Evolutionary conservation across 331 rosid genomes (phyloP).

Genomic region (Malus hybrid): DNA sequence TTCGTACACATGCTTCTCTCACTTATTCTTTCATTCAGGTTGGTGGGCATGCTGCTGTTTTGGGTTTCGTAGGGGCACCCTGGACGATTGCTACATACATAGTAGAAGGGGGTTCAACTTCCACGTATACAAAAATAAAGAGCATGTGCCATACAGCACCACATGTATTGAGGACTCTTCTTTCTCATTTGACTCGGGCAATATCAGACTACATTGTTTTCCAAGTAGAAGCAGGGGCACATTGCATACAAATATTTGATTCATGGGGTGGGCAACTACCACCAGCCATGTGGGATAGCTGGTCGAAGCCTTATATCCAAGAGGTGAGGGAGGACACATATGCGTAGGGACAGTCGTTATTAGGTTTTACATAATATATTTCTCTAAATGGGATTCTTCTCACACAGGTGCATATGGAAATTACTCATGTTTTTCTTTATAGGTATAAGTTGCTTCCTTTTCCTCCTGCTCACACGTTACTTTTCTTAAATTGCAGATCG

Average conservation of each 20-base stretch:
- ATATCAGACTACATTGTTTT: conserved; percentile 74
- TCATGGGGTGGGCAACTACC: conserved; percentile 99
- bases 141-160: conserved; percentile 96
- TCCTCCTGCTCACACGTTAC: neutral
- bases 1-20: neutral
- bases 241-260: conserved; percentile 89
- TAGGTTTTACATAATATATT: neutral
- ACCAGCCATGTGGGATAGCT: conserved; percentile 86
- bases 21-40: conserved; percentile 40
- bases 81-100: conserved; percentile 97
- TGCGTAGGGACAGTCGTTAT: too few relatives aligned
- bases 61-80: conserved; percentile 99
- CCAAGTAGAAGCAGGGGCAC: conserved; percentile 91
- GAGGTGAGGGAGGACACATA: conserved; percentile 41
- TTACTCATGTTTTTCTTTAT: neutral
- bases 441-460: neutral
- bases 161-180: conserved; percentile 65
- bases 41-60: conserved; percentile 74
- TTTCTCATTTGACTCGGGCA: conserved; percentile 77
- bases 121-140: conserved; percentile 81
- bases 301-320: conserved; percentile 93
- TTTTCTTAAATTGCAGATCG: conserved; percentile 54
- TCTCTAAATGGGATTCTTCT: neutral
- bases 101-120: conserved; percentile 94
- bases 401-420: neutral